A percentile compares a stretch with the other conserved stretches of the same genome.
These are phyloP conservation scores for Nasturtium officinale DNA, from an alignment of 345 rosid genomes.

Conservation along the genomic window DNA sequence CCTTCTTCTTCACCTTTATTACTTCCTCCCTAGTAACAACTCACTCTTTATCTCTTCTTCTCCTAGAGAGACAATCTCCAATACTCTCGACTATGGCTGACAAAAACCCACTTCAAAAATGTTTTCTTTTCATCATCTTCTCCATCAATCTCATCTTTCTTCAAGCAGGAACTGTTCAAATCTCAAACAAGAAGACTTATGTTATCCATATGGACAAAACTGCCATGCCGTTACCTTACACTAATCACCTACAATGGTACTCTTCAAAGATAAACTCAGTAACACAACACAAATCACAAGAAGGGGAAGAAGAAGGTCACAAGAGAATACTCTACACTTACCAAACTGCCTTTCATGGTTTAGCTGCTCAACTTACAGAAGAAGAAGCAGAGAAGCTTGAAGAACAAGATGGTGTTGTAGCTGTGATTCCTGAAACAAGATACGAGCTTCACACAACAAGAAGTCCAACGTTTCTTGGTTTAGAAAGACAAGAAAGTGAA, in stretches of 20 bases:
- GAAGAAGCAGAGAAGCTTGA: conserved; percentile 64
- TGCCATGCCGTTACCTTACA: conserved; percentile 68
- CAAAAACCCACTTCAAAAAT: conserved; percentile 42
- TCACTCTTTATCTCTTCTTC: conserved; percentile 14
- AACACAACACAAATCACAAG: conserved; percentile 39
- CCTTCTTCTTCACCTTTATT: conserved; percentile 33
- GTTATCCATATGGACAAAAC: conserved; percentile 85
- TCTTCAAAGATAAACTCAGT: conserved; percentile 63
- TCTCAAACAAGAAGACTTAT: conserved; percentile 58
- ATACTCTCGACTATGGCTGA: conserved; percentile 45
- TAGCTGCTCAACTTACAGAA: conserved; percentile 59
- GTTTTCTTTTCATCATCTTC: conserved; percentile 49
- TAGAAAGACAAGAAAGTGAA: conserved; percentile 52
- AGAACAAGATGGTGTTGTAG: conserved; percentile 56
- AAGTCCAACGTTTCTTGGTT: conserved; percentile 74
- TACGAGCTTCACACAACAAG: conserved; percentile 77
- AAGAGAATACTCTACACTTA: conserved; percentile 71
- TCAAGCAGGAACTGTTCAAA: conserved; percentile 30
- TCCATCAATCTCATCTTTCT: conserved; percentile 42
- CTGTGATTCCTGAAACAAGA: conserved; percentile 58
- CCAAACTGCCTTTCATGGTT: conserved; percentile 64
- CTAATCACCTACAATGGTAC: conserved; percentile 74
- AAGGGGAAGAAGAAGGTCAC: conserved; percentile 41
- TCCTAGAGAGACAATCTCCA: conserved; percentile 17
- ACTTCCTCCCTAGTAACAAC: background rate